Conservation (phyloP, 1,284 basidiomycete species). For the Cryptococcus amylolentus region DNA sequence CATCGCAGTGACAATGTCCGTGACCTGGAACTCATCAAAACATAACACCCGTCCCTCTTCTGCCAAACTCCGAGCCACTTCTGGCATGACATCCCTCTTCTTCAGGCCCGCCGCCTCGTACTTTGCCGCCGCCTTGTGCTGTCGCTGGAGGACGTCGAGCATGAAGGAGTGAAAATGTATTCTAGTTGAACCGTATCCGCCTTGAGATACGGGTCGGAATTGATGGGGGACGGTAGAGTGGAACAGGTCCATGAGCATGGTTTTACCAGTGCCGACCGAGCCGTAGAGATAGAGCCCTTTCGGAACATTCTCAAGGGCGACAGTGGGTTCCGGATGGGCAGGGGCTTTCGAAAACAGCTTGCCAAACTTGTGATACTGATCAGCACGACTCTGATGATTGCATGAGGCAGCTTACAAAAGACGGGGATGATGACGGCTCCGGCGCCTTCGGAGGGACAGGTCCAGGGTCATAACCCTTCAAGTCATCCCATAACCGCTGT, state of each 20-base stretch:
- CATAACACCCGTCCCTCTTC: slow-evolving; percentile 81
- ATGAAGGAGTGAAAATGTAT: slow-evolving; percentile 99
- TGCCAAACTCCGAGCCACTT: slow-evolving; percentile 85
- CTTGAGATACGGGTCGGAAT: slow-evolving; percentile 52
- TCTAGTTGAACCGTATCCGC: slow-evolving; percentile 61
- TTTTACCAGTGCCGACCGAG: slow-evolving; percentile 89
- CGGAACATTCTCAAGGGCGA: slow-evolving; percentile 57
- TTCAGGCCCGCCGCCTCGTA: slow-evolving; percentile 56
- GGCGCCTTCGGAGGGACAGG: slow-evolving; percentile 53
- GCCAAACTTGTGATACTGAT: slow-evolving; percentile 53
- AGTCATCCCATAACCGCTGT: slow-evolving; percentile 71
- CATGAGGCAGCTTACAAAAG: slow-evolving; percentile 23
- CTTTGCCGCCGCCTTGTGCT: slow-evolving; percentile 61
- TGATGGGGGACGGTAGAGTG: slow-evolving; percentile 79
- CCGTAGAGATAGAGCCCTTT: slow-evolving; percentile 96
- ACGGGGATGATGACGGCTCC: slow-evolving; percentile 32
- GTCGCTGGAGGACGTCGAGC: slow-evolving; percentile 93
- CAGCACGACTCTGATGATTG: not conserved
- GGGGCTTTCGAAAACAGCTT: slow-evolving; percentile 59
- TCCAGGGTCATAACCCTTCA: slow-evolving; percentile 70
- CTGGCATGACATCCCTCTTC: slow-evolving; percentile 68
- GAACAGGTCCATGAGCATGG: slow-evolving; percentile 99
- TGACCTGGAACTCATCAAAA: slow-evolving; percentile 99
- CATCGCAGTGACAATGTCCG: slow-evolving; percentile 99
- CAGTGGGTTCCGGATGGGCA: slow-evolving; percentile 43